Conservation (phyloP, 2,329 filamentous ascomycete species). For the Rhexocercosporidium sp. region DNA sequence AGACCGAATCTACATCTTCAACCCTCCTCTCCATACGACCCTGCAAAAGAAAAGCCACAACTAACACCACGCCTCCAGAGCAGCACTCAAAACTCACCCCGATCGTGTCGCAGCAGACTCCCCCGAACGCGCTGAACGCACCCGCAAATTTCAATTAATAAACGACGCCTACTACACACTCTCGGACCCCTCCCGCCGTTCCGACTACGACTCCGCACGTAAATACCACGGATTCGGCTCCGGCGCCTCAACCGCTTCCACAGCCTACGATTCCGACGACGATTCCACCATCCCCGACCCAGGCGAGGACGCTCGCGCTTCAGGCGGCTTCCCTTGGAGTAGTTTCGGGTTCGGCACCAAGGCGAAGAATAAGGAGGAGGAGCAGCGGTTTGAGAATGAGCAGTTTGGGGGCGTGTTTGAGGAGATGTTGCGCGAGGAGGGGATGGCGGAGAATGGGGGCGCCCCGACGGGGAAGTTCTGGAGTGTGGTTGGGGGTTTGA, state of each 20-base stretch:
- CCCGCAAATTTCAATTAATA: constrained; percentile 87
- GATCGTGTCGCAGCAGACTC: constrained; percentile 86
- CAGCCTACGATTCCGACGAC: constrained; percentile 52
- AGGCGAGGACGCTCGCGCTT: constrained; percentile 45
- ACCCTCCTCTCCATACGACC: not conserved
- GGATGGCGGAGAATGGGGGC: constrained; percentile 74
- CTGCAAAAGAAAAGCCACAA: not conserved
- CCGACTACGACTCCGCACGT: constrained; percentile 83
- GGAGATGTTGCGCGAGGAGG: constrained; percentile 86
- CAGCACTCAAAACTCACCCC: constrained; percentile 89
- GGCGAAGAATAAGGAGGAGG: constrained; percentile 53
- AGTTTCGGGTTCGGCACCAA: constrained; percentile 60
- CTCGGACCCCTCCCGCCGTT: constrained; percentile 75
- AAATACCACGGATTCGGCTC: constrained; percentile 56
- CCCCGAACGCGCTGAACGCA: constrained; percentile 80
- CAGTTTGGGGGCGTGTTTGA: constrained; percentile 92
- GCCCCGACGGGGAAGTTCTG: constrained; percentile 78
- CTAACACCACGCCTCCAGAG: constrained; percentile 52
- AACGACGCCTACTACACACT: constrained; percentile 95
- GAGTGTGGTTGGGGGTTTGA: constrained; percentile 82
- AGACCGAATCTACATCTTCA: not conserved
- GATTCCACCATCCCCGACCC: constrained; percentile 47
- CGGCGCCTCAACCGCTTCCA: constrained; percentile 48
- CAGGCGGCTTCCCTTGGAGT: constrained; percentile 75
- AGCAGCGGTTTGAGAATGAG: constrained; percentile 67